Percentiles rank a stretch among this genome's conserved stretches.
These are phyloP conservation scores for Kurtzmaniella quercitrusa DNA, from an alignment of 1,139 yeast genomes.

Conservation along the genomic window DNA sequence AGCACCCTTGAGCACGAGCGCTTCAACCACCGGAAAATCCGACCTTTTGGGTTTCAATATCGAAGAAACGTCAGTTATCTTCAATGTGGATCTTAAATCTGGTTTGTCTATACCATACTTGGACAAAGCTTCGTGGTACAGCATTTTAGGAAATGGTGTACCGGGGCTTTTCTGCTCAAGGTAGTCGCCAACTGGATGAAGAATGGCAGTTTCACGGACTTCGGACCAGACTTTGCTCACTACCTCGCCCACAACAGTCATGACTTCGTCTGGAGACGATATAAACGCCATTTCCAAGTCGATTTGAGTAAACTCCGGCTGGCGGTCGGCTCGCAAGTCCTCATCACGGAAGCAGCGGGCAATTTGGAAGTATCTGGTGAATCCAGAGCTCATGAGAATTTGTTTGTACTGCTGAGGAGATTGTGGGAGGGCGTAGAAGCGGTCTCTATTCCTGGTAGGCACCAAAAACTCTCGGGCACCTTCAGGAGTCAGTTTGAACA, in stretches of 20 bases:
- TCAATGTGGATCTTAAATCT: constrained; percentile 64
- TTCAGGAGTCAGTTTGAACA: constrained; percentile 95
- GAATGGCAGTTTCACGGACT: constrained; percentile 37
- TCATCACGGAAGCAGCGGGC: constrained; percentile 96
- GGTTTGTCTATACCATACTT: constrained; percentile 93
- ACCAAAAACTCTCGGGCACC: constrained; percentile 96
- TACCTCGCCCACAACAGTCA: constrained; percentile 55
- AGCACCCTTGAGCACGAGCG: constrained; percentile 55
- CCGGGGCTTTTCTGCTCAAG: constrained; percentile 17
- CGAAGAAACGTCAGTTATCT: constrained; percentile 45
- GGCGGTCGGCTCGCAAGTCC: constrained; percentile 90
- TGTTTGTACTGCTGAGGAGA: constrained; percentile 98
- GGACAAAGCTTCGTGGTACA: constrained; percentile 66
- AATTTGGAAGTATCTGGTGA: constrained; percentile 78
- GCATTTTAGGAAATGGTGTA: constrained; percentile 39
- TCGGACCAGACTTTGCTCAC: constrained; percentile 55
- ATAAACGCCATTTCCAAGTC: constrained; percentile 93
- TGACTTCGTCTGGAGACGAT: constrained; percentile 60
- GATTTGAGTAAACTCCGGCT: constrained; percentile 94
- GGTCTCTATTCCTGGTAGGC: constrained; percentile 66
- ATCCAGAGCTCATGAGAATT: constrained; percentile 89
- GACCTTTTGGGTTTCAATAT: constrained; percentile 31
- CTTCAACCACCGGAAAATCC: constrained; percentile 65
- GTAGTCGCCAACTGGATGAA: constrained; percentile 23
- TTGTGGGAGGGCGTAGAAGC: constrained; percentile 89